Base-by-base conservation (phyloP, 2,329 filamentous ascomycete species). In the Exophiala phaeomuriformis region DNA sequence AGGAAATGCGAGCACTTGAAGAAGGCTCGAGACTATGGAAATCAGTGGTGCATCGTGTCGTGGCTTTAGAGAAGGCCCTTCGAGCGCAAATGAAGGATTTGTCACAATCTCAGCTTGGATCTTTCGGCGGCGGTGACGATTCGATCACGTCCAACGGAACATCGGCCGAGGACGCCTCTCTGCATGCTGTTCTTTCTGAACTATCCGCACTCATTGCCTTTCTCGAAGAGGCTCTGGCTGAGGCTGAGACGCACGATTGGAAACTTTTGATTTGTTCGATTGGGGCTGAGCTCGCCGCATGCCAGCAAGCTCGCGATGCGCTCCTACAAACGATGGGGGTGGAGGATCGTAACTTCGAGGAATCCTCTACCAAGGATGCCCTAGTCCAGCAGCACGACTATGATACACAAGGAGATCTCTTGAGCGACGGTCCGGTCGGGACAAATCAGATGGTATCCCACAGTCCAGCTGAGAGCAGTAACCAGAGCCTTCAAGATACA, bases 181-280 rank as follows among this genome's bases (percentile, higher is more conserved):
- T 53, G 39, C 44, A 46, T 2, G 37, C 49, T 2, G 44, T 62
- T 3, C 29, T 63, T 27, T 31, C 35, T 10, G 45, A 47, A 27
- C 48, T 59, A 45, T 50, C 55, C 36, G 30, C 46, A 56, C 61
- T 48, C 56, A 65, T 52, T 48, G 63, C 29, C 1, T 70, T 70
- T 8, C 64, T 84, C 6, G 72, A 80, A 58, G 65, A 68, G 2
- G 74, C 78, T 52, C 63, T 80, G 48, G 69, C 75, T 9, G 60
- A 75, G 12, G 79, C 80, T 1, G 74, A 80, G 49, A 69, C 71
- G 3, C 74, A 72, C 45, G 72, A 75, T 47, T 85, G 82, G 82
- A 83, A 77, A 49, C 66, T 84, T 19, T 71, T 85, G 31, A 75
- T 83, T 29, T 81, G 77, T 53, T 80, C 80, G 49, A 79, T 84